Evolutionary conservation across 768 basidiomycete genomes (phyloP), one percentile per base, ranked within the genome.

Genomic region (Auricularia auricula-judae): DNA sequence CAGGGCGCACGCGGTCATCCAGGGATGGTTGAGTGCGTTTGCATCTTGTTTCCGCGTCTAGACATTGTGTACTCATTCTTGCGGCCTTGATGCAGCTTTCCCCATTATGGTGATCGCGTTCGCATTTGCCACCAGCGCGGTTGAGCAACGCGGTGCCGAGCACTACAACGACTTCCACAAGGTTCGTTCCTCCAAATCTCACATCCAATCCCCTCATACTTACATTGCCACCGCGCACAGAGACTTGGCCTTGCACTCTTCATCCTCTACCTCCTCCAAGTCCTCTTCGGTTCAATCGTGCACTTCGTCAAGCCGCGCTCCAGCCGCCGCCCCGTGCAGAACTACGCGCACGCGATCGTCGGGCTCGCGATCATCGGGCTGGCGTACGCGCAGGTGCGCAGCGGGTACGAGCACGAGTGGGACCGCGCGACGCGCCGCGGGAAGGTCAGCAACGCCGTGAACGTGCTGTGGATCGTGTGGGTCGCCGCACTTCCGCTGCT

Each of bases 311-410:
- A 85, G 66, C 23, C 23, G 29, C 29, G 29, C 53, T n/a, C 29
- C 34, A 64, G 43, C 44, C 56, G 73, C 35, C 80, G 81, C 35
- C 85, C 80, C 7, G 71, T 76, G 56, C 84, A 80, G 66, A 86
- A 87, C 69, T 86, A 84, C 70, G 36, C 80, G 34, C 86, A 87
- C 68, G 84, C 82, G 12, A 65, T 82, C 14, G 63, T 85, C 1
- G 86, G 85, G 0, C 68, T 86, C 36, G 59, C 76, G 10, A 78
- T 82, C 61, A 78, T 86, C 62, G 80, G 70, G 5, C 72, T 84
- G 10, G 76, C 82, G 33, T 73, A 81, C 56, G 83, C 78, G 66
- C 81, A 84, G 71, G 81, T 81, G 16, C 73, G 78, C 58, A 73
- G 72, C 18, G 83, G 83, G 2, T 82, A 76, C 70, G 71, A 74